phyloP scores from a whole-genome alignment of 331 rosid species.

The Quercus tomentella region DNA sequence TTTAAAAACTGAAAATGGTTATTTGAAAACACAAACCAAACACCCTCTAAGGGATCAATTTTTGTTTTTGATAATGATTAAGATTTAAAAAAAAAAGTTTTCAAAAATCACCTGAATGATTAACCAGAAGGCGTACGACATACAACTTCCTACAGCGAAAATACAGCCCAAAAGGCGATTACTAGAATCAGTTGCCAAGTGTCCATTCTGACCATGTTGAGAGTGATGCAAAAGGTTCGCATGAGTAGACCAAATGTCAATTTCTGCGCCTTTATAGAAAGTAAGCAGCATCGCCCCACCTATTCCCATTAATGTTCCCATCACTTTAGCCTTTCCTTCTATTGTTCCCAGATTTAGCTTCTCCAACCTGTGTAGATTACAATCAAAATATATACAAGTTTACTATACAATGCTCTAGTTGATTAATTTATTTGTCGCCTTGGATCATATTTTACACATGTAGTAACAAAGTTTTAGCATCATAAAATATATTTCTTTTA shows the following conservation, averaged over 20 bases:
- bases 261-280: conserved; percentile 51
- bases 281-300: conserved; percentile 81
- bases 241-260: conserved; percentile 47
- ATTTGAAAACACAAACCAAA: no score
- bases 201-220: background rate
- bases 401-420: no score
- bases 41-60: no score
- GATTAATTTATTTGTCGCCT: no score
- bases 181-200: conserved; percentile 1
- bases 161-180: conserved; percentile 34
- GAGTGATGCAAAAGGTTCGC: conserved; percentile 39
- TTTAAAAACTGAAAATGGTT: no score
- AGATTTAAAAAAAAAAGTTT: background rate
- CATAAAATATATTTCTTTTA: no score
- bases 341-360: conserved; percentile 32
- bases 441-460: background rate
- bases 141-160: conserved; percentile 40
- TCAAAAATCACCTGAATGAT: conserved; percentile 47
- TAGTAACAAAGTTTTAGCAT: no score
- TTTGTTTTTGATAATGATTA: background rate
- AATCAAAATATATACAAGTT: no score
- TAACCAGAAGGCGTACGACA: conserved; percentile 55
- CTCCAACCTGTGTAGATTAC: conserved; percentile 42
- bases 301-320: conserved; percentile 63
- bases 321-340: conserved; percentile 61